Conservation (phyloP, 441 rosid genomes). For the Pelargonium australe region DNA sequence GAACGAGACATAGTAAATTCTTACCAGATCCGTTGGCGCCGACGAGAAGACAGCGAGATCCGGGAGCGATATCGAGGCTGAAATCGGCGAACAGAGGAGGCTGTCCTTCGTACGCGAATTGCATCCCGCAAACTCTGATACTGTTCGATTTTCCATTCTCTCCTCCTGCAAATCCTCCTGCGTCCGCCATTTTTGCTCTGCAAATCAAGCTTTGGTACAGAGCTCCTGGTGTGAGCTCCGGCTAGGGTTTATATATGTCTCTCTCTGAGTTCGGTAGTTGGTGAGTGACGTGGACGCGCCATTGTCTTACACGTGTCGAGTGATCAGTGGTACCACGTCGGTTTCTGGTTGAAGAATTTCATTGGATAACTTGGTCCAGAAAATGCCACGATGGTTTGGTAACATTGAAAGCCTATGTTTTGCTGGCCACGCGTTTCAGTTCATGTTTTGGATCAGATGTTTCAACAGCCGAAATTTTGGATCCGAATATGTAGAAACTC, state of each 20-base stretch:
- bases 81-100: conserved; percentile 70
- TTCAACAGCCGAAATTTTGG: no score
- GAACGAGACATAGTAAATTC: not conserved
- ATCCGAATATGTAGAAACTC: no score
- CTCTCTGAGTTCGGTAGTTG: not conserved
- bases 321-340: not conserved
- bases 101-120: conserved; percentile 58
- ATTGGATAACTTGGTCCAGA: conserved; percentile 3
- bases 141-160: conserved; percentile 28
- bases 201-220: not conserved
- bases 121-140: conserved; percentile 72
- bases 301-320: not conserved
- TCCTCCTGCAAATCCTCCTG: conserved; percentile 10
- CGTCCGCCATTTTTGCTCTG: conserved; percentile 34
- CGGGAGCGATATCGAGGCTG: conserved; percentile 56
- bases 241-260: conserved; percentile 9
- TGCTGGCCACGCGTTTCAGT: no score
- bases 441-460: no score
- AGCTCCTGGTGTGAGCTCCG: not conserved
- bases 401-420: no score
- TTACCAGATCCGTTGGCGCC: conserved; percentile 97
- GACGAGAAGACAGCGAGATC: conserved; percentile 89
- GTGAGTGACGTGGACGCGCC: not conserved
- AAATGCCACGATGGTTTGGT: not conserved
- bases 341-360: not conserved